These are phyloP conservation scores for Athelia sp. DNA, from an alignment of 1,284 basidiomycete species.

Conservation along the genomic window DNA sequence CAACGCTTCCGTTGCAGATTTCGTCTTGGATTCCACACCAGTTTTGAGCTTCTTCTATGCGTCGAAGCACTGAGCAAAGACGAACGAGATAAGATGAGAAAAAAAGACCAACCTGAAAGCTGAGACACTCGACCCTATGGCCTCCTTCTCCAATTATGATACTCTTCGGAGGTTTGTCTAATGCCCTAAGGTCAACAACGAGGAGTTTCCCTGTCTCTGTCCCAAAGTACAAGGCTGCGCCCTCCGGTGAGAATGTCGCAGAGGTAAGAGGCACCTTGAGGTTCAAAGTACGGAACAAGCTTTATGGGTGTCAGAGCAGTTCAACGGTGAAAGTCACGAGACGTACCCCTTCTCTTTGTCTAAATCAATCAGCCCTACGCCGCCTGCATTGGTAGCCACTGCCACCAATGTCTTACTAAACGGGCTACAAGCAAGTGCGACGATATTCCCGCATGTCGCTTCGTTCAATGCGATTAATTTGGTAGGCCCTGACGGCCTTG, in stretches of 20 bases:
- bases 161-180: constrained; percentile 55
- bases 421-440: constrained; percentile 56
- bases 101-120: constrained; percentile 45
- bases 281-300: constrained; percentile 50
- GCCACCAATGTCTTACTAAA: constrained; percentile 69
- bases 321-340: constrained; percentile 1
- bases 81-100: neutral
- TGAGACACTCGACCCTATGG: constrained; percentile 43
- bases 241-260: constrained; percentile 62
- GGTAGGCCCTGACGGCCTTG: constrained; percentile 46
- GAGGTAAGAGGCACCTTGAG: constrained; percentile 50
- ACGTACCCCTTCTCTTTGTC: constrained; percentile 70
- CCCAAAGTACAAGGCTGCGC: constrained; percentile 58
- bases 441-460: constrained; percentile 37
- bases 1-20: constrained; percentile 2
- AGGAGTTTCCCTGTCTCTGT: constrained; percentile 59
- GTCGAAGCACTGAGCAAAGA: neutral
- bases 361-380: constrained; percentile 55
- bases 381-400: constrained; percentile 46
- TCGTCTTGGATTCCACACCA: constrained; percentile 7
- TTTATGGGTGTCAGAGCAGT: constrained; percentile 18
- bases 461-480: constrained; percentile 48
- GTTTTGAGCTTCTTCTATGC: constrained; percentile 33
- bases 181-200: constrained; percentile 53
- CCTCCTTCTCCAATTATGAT: constrained; percentile 44